A percentile compares a stretch with the other conserved stretches of the same genome.
These are phyloP conservation scores for Coleophoma eucalyptorum DNA, from an alignment of 2,329 filamentous ascomycete genomes.

Conservation along the genomic window DNA sequence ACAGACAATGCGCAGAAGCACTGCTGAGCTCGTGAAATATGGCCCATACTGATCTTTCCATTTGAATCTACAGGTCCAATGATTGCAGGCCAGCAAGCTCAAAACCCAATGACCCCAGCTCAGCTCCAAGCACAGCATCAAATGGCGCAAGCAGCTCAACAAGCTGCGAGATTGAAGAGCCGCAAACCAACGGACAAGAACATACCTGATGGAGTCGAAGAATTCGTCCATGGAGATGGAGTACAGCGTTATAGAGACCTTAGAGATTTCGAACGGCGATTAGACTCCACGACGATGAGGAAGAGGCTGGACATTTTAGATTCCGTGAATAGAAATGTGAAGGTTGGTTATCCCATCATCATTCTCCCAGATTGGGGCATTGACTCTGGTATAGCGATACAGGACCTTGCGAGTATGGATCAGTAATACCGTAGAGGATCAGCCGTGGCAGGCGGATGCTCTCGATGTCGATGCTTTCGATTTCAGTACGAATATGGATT, in stretches of 20 bases:
- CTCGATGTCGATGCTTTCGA: constrained; percentile 75
- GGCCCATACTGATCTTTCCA: constrained; percentile 1
- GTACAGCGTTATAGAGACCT: constrained; percentile 79
- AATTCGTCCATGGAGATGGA: constrained; percentile 76
- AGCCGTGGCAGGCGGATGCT: constrained; percentile 79
- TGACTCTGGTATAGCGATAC: constrained; percentile 50
- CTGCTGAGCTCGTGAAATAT: constrained; percentile 1
- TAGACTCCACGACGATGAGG: constrained; percentile 91
- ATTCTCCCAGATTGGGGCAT: background rate
- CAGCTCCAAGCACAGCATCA: constrained; percentile 50
- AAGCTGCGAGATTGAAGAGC: constrained; percentile 68
- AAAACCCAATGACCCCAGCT: constrained; percentile 44
- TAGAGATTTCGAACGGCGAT: constrained; percentile 78
- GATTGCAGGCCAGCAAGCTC: constrained; percentile 23
- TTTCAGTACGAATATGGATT: constrained; percentile 72
- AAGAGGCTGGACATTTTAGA: constrained; percentile 92
- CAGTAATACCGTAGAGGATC: constrained; percentile 89
- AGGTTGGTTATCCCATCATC: constrained; percentile 41
- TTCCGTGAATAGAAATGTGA: constrained; percentile 68
- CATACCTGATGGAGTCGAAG: constrained; percentile 84
- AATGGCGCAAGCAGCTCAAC: constrained; percentile 48
- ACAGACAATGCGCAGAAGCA: constrained; percentile 5
- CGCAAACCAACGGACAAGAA: constrained; percentile 93
- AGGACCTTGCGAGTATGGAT: constrained; percentile 91
- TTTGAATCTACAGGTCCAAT: constrained; percentile 21